These are phyloP conservation scores for Triticum timopheevii DNA, from an alignment of 176 grass and related monocot species.

Conservation along the genomic window DNA sequence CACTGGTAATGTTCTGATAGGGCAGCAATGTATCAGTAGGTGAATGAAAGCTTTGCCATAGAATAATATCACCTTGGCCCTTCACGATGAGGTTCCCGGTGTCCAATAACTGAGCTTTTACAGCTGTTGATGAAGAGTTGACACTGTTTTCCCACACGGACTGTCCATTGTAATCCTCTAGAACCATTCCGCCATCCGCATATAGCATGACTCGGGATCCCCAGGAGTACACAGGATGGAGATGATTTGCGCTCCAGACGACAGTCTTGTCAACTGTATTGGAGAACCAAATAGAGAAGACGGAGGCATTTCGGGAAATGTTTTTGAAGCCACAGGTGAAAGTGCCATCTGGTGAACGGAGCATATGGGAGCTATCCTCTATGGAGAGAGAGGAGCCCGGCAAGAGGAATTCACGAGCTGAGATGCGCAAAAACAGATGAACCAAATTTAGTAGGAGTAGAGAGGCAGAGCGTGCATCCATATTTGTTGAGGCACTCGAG, in stretches of 20 bases:
- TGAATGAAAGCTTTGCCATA: conserved; percentile 52
- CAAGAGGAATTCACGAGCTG: conserved; percentile 21
- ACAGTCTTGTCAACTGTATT: neutral
- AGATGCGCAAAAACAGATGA: neutral
- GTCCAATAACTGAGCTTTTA: neutral
- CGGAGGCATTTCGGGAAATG: conserved; percentile 26
- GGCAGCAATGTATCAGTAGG: conserved; percentile 49
- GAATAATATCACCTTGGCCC: neutral
- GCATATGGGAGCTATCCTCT: conserved; percentile 12
- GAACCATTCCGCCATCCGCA: conserved; percentile 22
- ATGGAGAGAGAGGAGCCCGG: conserved; percentile 22
- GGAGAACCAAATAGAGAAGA: conserved; percentile 46
- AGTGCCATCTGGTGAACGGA: conserved; percentile 17
- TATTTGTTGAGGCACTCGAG: neutral
- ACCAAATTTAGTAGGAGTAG: conserved; percentile 14
- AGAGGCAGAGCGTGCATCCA: neutral
- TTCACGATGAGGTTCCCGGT: conserved; percentile 38
- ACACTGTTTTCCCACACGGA: conserved; percentile 36
- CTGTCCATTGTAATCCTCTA: conserved; percentile 31
- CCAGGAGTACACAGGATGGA: conserved; percentile 34
- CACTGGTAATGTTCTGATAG: conserved; percentile 31
- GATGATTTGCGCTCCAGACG: conserved; percentile 31
- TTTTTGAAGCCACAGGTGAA: conserved; percentile 43
- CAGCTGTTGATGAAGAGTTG: neutral
- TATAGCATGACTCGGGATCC: conserved; percentile 31